A percentile compares a stretch with the other conserved stretches of the same genome.
These are phyloP conservation scores for Biscogniauxia mediterranea DNA, from an alignment of 2,329 filamentous ascomycete genomes.

Conservation along the genomic window DNA sequence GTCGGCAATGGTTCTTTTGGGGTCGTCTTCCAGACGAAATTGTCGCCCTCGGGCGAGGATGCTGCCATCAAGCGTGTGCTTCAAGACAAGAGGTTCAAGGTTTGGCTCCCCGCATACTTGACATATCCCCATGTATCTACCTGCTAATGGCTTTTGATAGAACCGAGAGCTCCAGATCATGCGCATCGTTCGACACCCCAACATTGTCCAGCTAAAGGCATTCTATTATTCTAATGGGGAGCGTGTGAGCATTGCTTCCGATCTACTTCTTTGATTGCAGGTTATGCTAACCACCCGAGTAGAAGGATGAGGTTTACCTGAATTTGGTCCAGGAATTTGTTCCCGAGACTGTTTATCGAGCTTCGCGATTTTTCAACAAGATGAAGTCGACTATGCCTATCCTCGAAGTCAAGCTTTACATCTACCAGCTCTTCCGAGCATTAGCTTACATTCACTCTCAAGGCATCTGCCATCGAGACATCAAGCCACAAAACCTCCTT, in stretches of 20 bases:
- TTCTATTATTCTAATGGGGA: conserved; percentile 99
- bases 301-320: conserved; percentile 98
- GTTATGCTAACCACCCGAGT: conserved; percentile 16
- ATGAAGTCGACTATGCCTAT: conserved; percentile 99
- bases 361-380: conserved; percentile 99
- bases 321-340: conserved; percentile 98
- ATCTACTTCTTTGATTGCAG: background rate
- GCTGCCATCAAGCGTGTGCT: conserved; percentile 98
- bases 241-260: conserved; percentile 60
- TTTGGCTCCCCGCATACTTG: conserved; percentile 45
- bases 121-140: background rate
- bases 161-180: conserved; percentile 99
- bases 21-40: conserved; percentile 98
- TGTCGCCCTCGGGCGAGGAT: conserved; percentile 96
- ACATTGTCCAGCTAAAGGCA: conserved; percentile 97
- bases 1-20: conserved; percentile 98
- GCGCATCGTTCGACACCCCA: conserved; percentile 97
- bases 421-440: conserved; percentile 97
- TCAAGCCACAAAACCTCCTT: conserved; percentile 97
- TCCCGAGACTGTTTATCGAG: conserved; percentile 96
- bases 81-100: conserved; percentile 99
- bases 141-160: conserved; percentile 46
- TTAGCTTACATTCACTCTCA: conserved; percentile 99
- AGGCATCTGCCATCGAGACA: conserved; percentile 97
- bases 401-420: conserved; percentile 98